phyloP scores from a whole-genome alignment of 208 protist genomes.

The Crithidia expoeki region DNA sequence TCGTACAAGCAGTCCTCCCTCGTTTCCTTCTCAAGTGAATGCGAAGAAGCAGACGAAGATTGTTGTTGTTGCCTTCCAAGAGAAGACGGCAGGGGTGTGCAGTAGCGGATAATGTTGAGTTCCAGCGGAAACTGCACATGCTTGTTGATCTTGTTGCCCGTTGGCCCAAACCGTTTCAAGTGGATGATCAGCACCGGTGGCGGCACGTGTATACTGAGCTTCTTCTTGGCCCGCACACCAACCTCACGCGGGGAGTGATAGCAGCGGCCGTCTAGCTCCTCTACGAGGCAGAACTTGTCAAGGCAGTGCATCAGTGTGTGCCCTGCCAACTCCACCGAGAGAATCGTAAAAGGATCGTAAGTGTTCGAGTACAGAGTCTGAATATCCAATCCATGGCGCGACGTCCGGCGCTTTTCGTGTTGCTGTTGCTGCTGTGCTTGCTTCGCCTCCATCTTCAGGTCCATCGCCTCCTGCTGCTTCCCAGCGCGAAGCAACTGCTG shows the following conservation, averaged over 20 bases:
- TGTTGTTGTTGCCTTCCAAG: too few relatives aligned
- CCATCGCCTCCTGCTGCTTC: conserved; percentile 75
- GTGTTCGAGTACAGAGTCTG: conserved; percentile 75
- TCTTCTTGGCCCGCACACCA: conserved; percentile 78
- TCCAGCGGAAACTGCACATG: conserved; percentile 65
- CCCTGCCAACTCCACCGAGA: conserved; percentile 77
- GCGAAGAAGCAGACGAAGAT: background rate
- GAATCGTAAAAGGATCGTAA: conserved; percentile 86
- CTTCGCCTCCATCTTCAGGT: conserved; percentile 67
- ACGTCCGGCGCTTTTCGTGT: background rate
- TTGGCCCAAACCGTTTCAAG: conserved; percentile 85
- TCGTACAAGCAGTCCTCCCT: conserved; percentile 60
- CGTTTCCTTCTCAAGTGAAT: background rate
- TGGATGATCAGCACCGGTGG: conserved; percentile 89
- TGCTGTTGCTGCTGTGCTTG: conserved; percentile 15
- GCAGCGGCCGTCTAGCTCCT: conserved; percentile 73
- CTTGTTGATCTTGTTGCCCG: conserved; percentile 70
- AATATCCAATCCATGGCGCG: conserved; percentile 16
- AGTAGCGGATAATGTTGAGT: conserved; percentile 71
- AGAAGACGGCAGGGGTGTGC: conserved; percentile 32
- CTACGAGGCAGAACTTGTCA: conserved; percentile 68
- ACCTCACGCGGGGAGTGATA: conserved; percentile 82
- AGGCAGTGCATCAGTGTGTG: conserved; percentile 81
- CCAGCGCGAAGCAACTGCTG: conserved; percentile 62
- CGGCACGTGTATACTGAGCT: conserved; percentile 77